phyloP scores from a whole-genome alignment of 345 rosid genomes.

The Citrus unshiu region DNA sequence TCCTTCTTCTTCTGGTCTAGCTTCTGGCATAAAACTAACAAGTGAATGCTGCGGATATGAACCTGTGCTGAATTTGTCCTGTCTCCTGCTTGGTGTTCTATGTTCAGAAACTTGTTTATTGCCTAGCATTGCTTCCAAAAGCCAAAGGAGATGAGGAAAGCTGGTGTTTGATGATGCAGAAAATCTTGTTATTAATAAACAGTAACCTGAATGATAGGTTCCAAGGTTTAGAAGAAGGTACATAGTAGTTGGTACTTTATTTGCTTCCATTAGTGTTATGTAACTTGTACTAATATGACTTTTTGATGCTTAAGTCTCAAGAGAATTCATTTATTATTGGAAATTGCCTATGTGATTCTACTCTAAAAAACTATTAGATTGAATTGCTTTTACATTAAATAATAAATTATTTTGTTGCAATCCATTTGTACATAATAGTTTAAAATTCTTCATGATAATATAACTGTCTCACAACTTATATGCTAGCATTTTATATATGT shows the following conservation, averaged over 20 bases:
- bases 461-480: too few species aligned
- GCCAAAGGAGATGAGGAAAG: slow-evolving; percentile 70
- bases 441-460: neutral
- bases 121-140: slow-evolving; percentile 83
- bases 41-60: slow-evolving; percentile 5
- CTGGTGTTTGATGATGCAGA: slow-evolving; percentile 76
- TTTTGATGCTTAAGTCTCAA: neutral
- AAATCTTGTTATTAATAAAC: slow-evolving; percentile 57
- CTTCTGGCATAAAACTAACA: slow-evolving; percentile 10
- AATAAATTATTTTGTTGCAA: neutral
- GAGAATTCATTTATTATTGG: neutral
- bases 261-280: neutral
- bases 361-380: neutral
- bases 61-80: slow-evolving; percentile 8
- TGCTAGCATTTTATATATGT: neutral
- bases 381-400: neutral
- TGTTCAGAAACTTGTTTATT: slow-evolving; percentile 69
- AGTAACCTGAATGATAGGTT: slow-evolving; percentile 58
- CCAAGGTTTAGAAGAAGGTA: slow-evolving; percentile 87
- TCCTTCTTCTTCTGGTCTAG: neutral
- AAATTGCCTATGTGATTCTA: neutral
- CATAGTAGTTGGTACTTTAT: neutral
- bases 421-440: neutral
- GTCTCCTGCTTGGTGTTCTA: slow-evolving; percentile 16
- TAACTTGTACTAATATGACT: neutral